Conservation (phyloP, 495 filamentous ascomycete genomes). For the Xylaria intraflava region DNA sequence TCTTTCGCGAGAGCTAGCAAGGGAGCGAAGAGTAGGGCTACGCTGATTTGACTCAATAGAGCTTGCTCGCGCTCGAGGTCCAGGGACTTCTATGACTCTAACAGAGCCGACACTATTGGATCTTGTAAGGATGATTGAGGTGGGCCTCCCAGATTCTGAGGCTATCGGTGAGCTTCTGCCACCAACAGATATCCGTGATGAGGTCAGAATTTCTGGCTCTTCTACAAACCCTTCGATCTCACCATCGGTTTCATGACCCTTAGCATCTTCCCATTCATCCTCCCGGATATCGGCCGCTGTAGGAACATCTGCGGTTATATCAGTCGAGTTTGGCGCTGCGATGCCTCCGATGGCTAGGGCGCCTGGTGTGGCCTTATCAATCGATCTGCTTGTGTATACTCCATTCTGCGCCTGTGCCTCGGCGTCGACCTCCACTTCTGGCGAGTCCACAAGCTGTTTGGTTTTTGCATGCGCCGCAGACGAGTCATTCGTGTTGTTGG, state of each 20-base stretch:
- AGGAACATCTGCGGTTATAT: background rate
- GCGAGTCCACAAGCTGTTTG: background rate
- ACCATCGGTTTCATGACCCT: constrained; percentile 29
- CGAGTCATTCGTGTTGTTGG: constrained; percentile 1
- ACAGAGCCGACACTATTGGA: constrained; percentile 48
- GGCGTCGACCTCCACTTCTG: background rate
- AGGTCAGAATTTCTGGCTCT: constrained; percentile 49
- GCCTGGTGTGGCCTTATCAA: constrained; percentile 15
- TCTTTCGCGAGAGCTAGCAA: constrained; percentile 22
- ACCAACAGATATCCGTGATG: constrained; percentile 48
- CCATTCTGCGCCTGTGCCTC: background rate
- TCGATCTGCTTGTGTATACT: constrained; percentile 1
- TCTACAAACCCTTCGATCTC: constrained; percentile 40
- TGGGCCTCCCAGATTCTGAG: constrained; percentile 33
- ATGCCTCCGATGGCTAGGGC: constrained; percentile 12
- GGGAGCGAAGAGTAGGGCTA: constrained; percentile 23
- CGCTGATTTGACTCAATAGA: constrained; percentile 37
- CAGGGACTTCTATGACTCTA: constrained; percentile 47
- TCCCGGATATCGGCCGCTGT: constrained; percentile 20
- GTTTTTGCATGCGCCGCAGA: background rate
- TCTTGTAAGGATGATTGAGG: constrained; percentile 34
- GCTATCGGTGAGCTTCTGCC: constrained; percentile 37
- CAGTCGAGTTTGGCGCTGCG: constrained; percentile 11
- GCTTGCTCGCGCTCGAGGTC: constrained; percentile 39
- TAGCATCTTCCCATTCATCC: constrained; percentile 28